phyloP scores from a whole-genome alignment of 2,329 filamentous ascomycete species.

The Truncatella angustata region DNA sequence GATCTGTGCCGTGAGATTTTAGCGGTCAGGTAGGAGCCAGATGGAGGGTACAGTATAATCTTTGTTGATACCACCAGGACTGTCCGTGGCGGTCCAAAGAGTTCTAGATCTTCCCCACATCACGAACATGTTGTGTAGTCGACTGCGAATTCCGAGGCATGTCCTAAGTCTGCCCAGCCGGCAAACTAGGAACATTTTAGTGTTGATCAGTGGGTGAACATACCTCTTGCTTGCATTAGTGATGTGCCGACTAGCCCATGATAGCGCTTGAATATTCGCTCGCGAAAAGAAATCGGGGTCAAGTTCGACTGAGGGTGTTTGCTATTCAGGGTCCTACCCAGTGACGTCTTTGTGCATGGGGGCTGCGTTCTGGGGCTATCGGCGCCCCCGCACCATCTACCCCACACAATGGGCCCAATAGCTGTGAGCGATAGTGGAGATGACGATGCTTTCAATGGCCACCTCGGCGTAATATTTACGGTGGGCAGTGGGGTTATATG shows the following conservation, averaged over 20 bases:
- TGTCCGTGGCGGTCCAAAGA: neutral
- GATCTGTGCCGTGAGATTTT: too few relatives aligned
- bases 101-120: neutral
- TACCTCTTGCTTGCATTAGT: neutral
- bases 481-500: too few relatives aligned
- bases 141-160: too few relatives aligned
- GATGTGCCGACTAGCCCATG: neutral
- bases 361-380: neutral
- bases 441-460: neutral
- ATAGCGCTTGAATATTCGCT: neutral
- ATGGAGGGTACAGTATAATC: too few relatives aligned
- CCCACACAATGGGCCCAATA: neutral
- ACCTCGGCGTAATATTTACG: neutral
- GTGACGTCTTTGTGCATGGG: constrained; percentile 1
- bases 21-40: too few relatives aligned
- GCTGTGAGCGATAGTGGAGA: neutral
- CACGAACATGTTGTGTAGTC: too few relatives aligned
- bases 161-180: neutral
- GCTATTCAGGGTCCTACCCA: neutral
- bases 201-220: neutral
- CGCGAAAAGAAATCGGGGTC: too few relatives aligned
- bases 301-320: neutral
- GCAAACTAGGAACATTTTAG: neutral
- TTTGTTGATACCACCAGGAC: neutral
- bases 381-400: neutral